A percentile compares a stretch with the other conserved stretches of the same genome.
Conservation (phyloP, 2,329 filamentous ascomycete genomes). For the Exophiala sideris region DNA sequence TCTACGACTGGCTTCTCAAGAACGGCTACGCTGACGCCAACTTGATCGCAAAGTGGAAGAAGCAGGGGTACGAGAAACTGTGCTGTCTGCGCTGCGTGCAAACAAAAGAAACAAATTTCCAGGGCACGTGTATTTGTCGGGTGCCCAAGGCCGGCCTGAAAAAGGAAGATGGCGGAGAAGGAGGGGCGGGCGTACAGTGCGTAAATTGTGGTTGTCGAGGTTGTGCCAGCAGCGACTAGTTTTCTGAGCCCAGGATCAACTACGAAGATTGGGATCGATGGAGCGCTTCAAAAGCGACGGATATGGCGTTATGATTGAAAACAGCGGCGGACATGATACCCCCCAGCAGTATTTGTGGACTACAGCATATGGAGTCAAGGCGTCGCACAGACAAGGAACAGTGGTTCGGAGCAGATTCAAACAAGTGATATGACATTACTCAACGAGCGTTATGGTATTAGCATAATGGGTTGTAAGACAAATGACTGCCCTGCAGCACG, state of each 20-base stretch:
- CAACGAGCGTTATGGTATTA: neutral
- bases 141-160: slow-evolving; percentile 88
- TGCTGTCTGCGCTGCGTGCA: slow-evolving; percentile 96
- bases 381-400: neutral
- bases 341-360: neutral
- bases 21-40: slow-evolving; percentile 93
- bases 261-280: neutral
- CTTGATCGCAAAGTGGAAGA: slow-evolving; percentile 99
- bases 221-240: slow-evolving; percentile 77
- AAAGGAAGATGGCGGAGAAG: slow-evolving; percentile 54
- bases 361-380: no score
- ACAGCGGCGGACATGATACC: neutral
- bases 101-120: slow-evolving; percentile 99
- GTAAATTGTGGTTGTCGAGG: slow-evolving; percentile 93
- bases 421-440: neutral
- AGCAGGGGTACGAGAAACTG: slow-evolving; percentile 97
- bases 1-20: slow-evolving; percentile 97
- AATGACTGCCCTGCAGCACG: neutral
- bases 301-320: neutral
- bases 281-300: neutral
- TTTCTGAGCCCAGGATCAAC: no score
- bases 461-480: neutral
- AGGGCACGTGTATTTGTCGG: slow-evolving; percentile 93
- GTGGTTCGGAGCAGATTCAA: neutral
- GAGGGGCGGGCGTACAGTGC: slow-evolving; percentile 66